Conservation (phyloP, 352 stramenopile species). For the Blastocystis sp. region DNA sequence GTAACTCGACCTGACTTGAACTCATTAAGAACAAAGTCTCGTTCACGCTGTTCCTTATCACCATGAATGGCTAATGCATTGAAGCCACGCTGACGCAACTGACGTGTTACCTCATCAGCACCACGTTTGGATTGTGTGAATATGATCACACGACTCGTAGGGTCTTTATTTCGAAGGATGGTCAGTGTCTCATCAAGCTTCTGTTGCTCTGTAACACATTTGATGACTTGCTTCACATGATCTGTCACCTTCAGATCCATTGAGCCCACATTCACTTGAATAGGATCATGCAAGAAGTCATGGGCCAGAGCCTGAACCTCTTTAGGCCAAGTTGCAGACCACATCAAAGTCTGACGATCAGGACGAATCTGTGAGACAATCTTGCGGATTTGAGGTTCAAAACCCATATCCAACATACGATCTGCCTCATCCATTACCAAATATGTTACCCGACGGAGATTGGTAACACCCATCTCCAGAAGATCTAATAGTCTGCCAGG, state of each 20-base stretch:
- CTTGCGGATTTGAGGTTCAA: constrained; percentile 81
- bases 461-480: constrained; percentile 86
- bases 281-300: constrained; percentile 93
- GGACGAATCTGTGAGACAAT: constrained; percentile 90
- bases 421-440: constrained; percentile 96
- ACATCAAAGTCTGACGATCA: constrained; percentile 96
- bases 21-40: constrained; percentile 89
- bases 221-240: constrained; percentile 90
- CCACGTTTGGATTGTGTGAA: constrained; percentile 98
- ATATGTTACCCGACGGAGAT: constrained; percentile 92
- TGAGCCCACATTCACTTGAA: constrained; percentile 85
- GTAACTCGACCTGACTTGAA: constrained; percentile 89
- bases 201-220: constrained; percentile 78
- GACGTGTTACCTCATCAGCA: constrained; percentile 87
- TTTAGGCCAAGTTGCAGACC: constrained; percentile 94
- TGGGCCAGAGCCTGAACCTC: constrained; percentile 88
- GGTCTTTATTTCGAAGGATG: constrained; percentile 77
- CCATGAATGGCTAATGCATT: constrained; percentile 92
- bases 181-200: constrained; percentile 71
- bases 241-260: constrained; percentile 94
- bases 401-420: constrained; percentile 88
- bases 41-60: constrained; percentile 93
- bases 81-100: constrained; percentile 84
- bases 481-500: constrained; percentile 95
- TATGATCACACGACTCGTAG: constrained; percentile 87